A percentile compares a stretch with the other conserved stretches of the same genome.
These are phyloP conservation scores for Xylaria sp. DNA, from an alignment of 2,329 filamentous ascomycete genomes.

Conservation along the genomic window DNA sequence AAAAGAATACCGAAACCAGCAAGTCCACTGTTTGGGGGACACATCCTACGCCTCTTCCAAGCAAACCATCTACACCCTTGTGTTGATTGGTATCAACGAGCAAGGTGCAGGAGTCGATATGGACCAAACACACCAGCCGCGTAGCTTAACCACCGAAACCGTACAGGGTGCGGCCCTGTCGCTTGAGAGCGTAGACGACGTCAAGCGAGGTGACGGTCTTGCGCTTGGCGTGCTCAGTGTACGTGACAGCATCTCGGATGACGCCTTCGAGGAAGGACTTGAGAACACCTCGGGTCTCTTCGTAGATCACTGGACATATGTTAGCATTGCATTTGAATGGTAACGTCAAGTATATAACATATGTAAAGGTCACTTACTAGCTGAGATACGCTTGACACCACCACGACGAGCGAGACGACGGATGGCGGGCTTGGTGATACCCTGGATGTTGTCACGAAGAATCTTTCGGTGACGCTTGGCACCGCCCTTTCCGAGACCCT, in stretches of 20 bases:
- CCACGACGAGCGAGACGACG: conserved; percentile 98
- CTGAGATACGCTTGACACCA: conserved; percentile 99
- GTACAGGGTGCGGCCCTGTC: conserved; percentile 74
- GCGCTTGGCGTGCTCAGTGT: conserved; percentile 85
- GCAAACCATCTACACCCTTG: conserved; percentile 7
- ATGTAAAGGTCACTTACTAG: conserved; percentile 67
- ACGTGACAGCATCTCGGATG: conserved; percentile 82
- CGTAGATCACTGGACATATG: conserved; percentile 73
- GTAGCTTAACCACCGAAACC: conserved; percentile 71
- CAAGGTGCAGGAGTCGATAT: conserved; percentile 22
- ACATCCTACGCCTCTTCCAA: conserved; percentile 21
- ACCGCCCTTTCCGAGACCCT: conserved; percentile 97
- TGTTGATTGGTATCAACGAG: conserved; percentile 20
- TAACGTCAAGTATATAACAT: conserved; percentile 26
- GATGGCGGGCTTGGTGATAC: conserved; percentile 98
- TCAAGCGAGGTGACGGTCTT: conserved; percentile 75
- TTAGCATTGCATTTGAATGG: not conserved
- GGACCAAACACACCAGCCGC: conserved; percentile 5
- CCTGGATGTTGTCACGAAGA: conserved; percentile 99
- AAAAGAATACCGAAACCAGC: conserved; percentile 34
- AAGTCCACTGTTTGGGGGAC: conserved; percentile 8
- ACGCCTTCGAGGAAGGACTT: conserved; percentile 87
- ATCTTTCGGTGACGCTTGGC: conserved; percentile 99
- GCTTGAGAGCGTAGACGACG: conserved; percentile 71
- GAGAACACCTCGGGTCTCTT: conserved; percentile 83